Evolutionary conservation across 176 grass and related monocot genomes (phyloP), one percentile per base, ranked within the genome.

Genomic region (Oryza longistaminata): DNA sequence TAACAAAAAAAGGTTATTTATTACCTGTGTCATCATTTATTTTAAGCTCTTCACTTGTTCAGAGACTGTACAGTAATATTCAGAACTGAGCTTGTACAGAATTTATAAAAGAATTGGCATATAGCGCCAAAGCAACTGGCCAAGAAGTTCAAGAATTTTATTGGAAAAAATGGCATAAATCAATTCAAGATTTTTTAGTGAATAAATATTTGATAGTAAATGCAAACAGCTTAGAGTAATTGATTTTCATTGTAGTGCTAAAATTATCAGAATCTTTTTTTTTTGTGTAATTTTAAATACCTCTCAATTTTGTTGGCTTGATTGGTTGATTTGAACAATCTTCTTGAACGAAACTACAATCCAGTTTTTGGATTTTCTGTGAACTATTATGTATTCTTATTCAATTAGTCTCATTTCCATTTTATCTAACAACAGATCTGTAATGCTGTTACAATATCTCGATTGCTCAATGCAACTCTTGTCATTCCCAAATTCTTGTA

Each of bases 381-480:
- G 33, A 55, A 39, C 64, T 70, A 14, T 24, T 78, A 26, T 26
- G 40, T 75, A 62, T 40, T 70, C 9, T 62, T 67, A 75, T 85
- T 81, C 58, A 58, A 71, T 82, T 73, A 58, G 70, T 84, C 42
- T 84, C 55, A 43, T 1, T 12, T 65, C 35, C 26, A 39, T 78
- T 77, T 78, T 64, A 46, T 70, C 39, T 79, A 64, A 86, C 64
- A 79, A 90, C 93, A 98, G 96, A 98, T 95, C 62, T 98, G 96
- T 80, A 98, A 98, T 88, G 96, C 91, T 64, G 96, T 95, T 82
- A 92, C 91, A 14, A 79, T 98, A 80, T 80, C 93, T 46, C 86
- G 91, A 8, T 71, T 98, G 73, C 93, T 98, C 73, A 95, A 98
- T 39, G 75, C 93, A 84, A 95, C 93, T 92, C 93, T 98, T 89